These are phyloP conservation scores for Monilinia laxa DNA, from an alignment of 2,329 filamentous ascomycete species.

Conservation along the genomic window DNA sequence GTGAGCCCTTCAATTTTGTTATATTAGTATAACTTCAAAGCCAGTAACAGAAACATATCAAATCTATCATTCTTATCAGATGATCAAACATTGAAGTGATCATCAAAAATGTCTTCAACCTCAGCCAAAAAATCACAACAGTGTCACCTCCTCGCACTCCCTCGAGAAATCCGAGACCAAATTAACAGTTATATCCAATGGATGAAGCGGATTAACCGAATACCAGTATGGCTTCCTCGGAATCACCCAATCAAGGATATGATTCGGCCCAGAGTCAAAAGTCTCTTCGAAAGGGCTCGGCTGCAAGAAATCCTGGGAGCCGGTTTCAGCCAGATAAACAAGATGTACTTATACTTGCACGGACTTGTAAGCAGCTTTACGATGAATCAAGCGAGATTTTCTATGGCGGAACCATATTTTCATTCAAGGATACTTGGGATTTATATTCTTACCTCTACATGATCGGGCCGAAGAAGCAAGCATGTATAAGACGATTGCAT, in stretches of 20 bases:
- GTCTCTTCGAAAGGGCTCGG: background rate
- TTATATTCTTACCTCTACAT: slow-evolving; percentile 12
- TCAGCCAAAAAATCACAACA: background rate
- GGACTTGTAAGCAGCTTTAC: slow-evolving; percentile 14
- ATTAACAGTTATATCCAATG: slow-evolving; percentile 1
- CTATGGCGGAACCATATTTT: background rate
- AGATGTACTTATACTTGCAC: slow-evolving; percentile 5
- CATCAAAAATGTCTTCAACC: background rate
- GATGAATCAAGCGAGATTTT: slow-evolving; percentile 1
- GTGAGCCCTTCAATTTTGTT: background rate
- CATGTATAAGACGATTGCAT: background rate
- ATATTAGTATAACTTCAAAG: background rate
- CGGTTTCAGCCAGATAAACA: background rate
- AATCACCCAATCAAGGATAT: background rate
- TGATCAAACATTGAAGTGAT: background rate
- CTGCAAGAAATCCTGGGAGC: background rate
- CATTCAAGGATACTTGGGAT: background rate
- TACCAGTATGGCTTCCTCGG: background rate
- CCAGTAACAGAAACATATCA: background rate
- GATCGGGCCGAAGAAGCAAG: background rate
- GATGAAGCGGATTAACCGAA: background rate
- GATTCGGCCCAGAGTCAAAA: background rate
- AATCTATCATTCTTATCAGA: background rate
- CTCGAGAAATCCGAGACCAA: slow-evolving; percentile 6
- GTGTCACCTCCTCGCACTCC: slow-evolving; percentile 1